Percentiles rank a stretch among this genome's conserved stretches.
Conservation (phyloP, 345 rosid genomes). For the Mangifera indica region DNA sequence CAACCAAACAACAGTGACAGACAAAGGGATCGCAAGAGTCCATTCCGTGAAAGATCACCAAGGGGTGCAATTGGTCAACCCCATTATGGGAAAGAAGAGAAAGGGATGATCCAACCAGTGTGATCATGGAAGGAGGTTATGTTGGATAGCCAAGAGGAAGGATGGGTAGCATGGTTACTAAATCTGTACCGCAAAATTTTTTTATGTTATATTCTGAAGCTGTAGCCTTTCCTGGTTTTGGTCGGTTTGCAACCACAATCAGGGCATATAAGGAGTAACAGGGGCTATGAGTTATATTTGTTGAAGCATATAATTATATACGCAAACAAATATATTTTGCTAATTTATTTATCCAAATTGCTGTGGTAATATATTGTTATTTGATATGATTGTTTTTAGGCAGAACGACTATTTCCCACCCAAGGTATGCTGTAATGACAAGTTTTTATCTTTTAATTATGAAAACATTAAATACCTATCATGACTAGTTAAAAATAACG, state of each 20-base stretch:
- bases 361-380: no score
- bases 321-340: no score
- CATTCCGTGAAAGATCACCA: constrained; percentile 20
- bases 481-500: no score
- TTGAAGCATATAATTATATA: no score
- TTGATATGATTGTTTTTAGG: no score
- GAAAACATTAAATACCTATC: no score
- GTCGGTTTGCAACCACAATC: not conserved
- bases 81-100: constrained; percentile 37
- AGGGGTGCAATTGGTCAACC: constrained; percentile 15
- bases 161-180: not conserved
- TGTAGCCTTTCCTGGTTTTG: not conserved
- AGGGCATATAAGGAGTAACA: not conserved
- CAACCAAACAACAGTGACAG: constrained; percentile 26
- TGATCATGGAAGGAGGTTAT: constrained; percentile 19
- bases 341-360: no score
- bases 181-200: not conserved
- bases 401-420: no score
- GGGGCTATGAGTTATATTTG: not conserved
- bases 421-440: no score
- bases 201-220: not conserved
- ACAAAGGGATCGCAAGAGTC: constrained; percentile 8
- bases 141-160: not conserved
- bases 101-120: constrained; percentile 39
- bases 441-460: no score